phyloP scores from a whole-genome alignment of 371 early-diverging fungal species.

The Cladochytrium tenue region DNA sequence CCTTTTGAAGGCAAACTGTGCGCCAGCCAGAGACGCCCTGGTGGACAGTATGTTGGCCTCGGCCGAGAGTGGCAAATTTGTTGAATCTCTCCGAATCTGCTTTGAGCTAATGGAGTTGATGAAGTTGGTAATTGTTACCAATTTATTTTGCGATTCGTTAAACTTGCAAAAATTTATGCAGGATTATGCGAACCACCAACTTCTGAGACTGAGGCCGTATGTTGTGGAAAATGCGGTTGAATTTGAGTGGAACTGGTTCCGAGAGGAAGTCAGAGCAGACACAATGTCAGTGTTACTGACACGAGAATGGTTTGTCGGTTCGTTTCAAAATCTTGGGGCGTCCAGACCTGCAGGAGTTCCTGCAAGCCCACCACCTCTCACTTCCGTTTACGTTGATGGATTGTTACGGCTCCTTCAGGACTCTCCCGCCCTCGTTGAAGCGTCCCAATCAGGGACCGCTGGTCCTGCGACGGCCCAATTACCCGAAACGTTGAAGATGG shows the following conservation, averaged over 20 bases:
- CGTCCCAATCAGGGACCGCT: conserved; percentile 2
- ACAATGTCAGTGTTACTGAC: conserved; percentile 27
- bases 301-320: conserved; percentile 35
- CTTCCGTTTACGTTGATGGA: conserved; percentile 21
- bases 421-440: conserved; percentile 16
- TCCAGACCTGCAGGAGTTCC: neutral
- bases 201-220: conserved; percentile 60
- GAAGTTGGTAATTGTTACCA: conserved; percentile 48
- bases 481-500: conserved; percentile 65
- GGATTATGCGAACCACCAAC: conserved; percentile 72
- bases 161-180: conserved; percentile 13
- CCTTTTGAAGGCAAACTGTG: conserved; percentile 50
- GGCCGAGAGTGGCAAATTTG: conserved; percentile 43
- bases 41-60: conserved; percentile 44
- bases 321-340: conserved; percentile 8
- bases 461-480: conserved; percentile 13
- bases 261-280: conserved; percentile 37
- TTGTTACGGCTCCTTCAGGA: conserved; percentile 16
- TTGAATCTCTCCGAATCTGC: conserved; percentile 55
- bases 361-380: conserved; percentile 1
- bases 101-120: conserved; percentile 73
- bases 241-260: conserved; percentile 68
- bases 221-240: conserved; percentile 53
- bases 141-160: conserved; percentile 4
- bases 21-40: conserved; percentile 47